phyloP scores from a whole-genome alignment of 306 rosid species.

The Prunus mume region DNA sequence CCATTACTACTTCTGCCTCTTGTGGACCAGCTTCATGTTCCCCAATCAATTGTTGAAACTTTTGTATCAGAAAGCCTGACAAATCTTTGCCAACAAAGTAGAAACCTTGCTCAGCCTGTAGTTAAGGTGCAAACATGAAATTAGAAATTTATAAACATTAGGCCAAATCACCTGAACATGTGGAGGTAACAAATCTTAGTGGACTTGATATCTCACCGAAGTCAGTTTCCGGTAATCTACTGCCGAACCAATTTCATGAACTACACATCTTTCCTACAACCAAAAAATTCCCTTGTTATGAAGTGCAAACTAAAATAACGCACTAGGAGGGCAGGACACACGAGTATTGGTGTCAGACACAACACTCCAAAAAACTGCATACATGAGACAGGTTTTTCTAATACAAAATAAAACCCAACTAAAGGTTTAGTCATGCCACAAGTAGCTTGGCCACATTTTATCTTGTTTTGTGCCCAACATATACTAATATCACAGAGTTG shows the following conservation, averaged over 20 bases:
- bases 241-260: conserved; percentile 88
- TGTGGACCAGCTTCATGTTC: conserved; percentile 51
- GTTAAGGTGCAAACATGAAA: conserved; percentile 29
- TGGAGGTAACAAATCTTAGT: neutral
- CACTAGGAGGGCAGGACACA: neutral
- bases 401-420: conserved; percentile 9
- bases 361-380: conserved; percentile 16
- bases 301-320: conserved; percentile 3
- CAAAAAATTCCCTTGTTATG: conserved; percentile 18
- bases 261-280: conserved; percentile 79
- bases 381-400: conserved; percentile 8
- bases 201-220: conserved; percentile 52
- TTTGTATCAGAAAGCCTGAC: conserved; percentile 55
- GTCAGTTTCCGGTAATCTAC: conserved; percentile 89
- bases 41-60: conserved; percentile 72
- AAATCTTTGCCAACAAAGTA: conserved; percentile 70
- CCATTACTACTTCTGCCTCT: conserved; percentile 92
- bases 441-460: conserved; percentile 5
- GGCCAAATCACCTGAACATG: neutral
- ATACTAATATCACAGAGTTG: conserved; percentile 14
- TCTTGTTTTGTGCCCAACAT: neutral
- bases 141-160: conserved; percentile 10
- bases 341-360: neutral
- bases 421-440: conserved; percentile 8
- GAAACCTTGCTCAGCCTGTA: conserved; percentile 82